Conservation (phyloP, 768 basidiomycete species). For the Termitomyces sp. region DNA sequence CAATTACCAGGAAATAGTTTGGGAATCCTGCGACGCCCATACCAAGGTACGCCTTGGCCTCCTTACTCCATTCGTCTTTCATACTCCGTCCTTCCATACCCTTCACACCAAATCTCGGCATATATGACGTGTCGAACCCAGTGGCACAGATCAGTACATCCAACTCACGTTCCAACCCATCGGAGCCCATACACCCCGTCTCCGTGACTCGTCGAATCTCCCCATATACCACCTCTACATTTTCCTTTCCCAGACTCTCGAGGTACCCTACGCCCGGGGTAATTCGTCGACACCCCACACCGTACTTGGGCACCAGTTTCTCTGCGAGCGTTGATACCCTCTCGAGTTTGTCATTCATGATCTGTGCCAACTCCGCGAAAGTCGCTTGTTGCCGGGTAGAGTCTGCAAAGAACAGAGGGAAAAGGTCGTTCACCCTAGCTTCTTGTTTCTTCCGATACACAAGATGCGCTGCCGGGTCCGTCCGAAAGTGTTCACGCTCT, state of each 20-base stretch:
- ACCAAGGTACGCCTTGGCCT: constrained; percentile 27
- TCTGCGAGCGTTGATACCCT: constrained; percentile 40
- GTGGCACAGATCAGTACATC: constrained; percentile 36
- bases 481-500: constrained; percentile 35
- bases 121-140: constrained; percentile 31
- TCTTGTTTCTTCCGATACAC: constrained; percentile 42
- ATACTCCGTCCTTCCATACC: constrained; percentile 23
- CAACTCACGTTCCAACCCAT: constrained; percentile 27
- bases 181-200: constrained; percentile 21
- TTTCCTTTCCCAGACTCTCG: constrained; percentile 26
- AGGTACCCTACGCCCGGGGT: constrained; percentile 33
- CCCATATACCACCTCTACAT: constrained; percentile 28
- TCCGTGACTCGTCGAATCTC: constrained; percentile 25
- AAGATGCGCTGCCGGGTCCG: constrained; percentile 34
- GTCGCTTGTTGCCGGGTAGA: constrained; percentile 29
- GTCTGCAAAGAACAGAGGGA: constrained; percentile 25
- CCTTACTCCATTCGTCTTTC: constrained; percentile 29
- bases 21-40: constrained; percentile 29
- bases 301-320: constrained; percentile 32
- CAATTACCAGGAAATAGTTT: constrained; percentile 29
- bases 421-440: constrained; percentile 32
- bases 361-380: too few relatives aligned
- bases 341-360: constrained; percentile 35
- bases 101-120: constrained; percentile 29
- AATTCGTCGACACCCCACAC: constrained; percentile 30